phyloP scores from a whole-genome alignment of 2,329 filamentous ascomycete genomes.

The Podosphaera xanthii region DNA sequence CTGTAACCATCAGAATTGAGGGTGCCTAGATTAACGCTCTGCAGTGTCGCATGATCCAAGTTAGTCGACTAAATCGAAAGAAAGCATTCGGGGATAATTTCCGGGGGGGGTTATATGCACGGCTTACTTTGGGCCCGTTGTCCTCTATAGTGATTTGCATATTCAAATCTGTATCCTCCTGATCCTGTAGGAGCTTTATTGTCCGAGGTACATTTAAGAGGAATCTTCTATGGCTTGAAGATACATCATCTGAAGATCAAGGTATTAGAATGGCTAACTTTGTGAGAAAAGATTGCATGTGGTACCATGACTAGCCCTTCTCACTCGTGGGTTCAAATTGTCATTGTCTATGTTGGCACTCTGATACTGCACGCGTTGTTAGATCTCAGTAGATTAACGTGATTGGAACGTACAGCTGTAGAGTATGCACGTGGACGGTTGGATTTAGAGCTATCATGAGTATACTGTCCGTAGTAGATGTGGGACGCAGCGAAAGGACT shows the following conservation, averaged over 20 bases:
- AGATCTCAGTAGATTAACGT: too few species aligned
- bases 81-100: too few species aligned
- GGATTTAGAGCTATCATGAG: slow-evolving; percentile 10
- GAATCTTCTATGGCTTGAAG: slow-evolving; percentile 50
- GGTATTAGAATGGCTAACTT: slow-evolving; percentile 3
- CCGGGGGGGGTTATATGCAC: too few species aligned
- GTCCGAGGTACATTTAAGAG: slow-evolving; percentile 72
- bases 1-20: slow-evolving; percentile 70
- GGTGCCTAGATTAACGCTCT: slow-evolving; percentile 36
- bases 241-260: slow-evolving; percentile 40
- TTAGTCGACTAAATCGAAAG: slow-evolving; percentile 15
- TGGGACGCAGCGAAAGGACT: slow-evolving; percentile 12
- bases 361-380: slow-evolving; percentile 8
- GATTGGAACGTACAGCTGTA: slow-evolving; percentile 5
- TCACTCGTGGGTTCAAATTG: slow-evolving; percentile 10
- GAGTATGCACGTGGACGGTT: slow-evolving; percentile 15
- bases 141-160: slow-evolving; percentile 98
- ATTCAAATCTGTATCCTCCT: slow-evolving; percentile 85
- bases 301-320: slow-evolving; percentile 16
- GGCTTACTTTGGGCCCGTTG: slow-evolving; percentile 57
- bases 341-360: slow-evolving; percentile 2
- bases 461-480: slow-evolving; percentile 14
- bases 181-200: slow-evolving; percentile 51
- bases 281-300: neutral
- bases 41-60: too few species aligned